Evolutionary conservation across 106 monocot genomes (phyloP), one percentile per base, ranked within the genome.

Genomic region (Apostasia shenzhenica): DNA sequence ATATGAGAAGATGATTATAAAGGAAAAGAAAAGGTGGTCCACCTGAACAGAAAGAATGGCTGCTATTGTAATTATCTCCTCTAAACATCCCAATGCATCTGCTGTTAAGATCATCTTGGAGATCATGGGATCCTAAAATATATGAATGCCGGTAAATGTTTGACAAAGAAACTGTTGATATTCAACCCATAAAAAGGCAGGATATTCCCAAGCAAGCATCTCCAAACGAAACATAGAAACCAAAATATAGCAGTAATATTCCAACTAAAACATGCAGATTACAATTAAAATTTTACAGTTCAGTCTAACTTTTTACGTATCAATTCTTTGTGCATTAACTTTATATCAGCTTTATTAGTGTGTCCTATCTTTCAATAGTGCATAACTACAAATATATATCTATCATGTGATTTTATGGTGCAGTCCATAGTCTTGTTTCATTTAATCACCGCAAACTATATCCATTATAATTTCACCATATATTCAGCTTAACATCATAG

Each of bases 31-130:
- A 47, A 52, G 43, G 76, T 68, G 42, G 45, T 59, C 80, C 67
- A 84, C 95, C 92, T 97, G 95, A 87, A 99, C 84, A 45, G 97
- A 92, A 12, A 99, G 82, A 75, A 99, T 67, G 69, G 89, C 89
- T 66, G 92, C 92, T 67, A 99, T 85, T 10, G 84, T 99, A 43
- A 93, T 64, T 54, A 89, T 83, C 77, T 99, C 97, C 69, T 99
- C 92, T 43, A 85, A 84, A 72, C 97, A 99, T 38, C 87, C 89
- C 72, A 85, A 71, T 43, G 67, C 52, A 66, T 72, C 65, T 54
- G 92, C 80, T 55, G 97, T 79, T 61, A 99, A 77, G 53, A 99
- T 79, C 92, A 92, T 99, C 78, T 99, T 99, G 5, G 97, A 84
- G 54, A 99, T 73, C 90, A 93, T 87, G 55, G 97, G 97, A 66